phyloP scores from a whole-genome alignment of 2,329 filamentous ascomycete genomes.

The Rhynchosporium secalis region DNA sequence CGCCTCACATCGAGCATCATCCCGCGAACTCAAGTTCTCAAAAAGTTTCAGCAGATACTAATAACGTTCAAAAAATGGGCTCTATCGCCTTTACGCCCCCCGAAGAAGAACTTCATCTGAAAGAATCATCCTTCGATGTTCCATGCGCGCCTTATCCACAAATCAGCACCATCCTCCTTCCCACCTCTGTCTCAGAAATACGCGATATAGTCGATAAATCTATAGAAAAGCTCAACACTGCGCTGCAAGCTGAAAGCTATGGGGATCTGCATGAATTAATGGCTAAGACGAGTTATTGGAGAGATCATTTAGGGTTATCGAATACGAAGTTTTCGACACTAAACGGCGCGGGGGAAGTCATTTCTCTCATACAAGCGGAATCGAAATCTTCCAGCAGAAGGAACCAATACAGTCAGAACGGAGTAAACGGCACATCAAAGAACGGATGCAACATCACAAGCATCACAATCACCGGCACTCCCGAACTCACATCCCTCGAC shows the following conservation, averaged over 20 bases:
- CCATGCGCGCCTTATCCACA: constrained; percentile 8
- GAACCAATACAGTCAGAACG: not conserved
- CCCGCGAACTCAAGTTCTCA: not conserved
- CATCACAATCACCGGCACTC: not conserved
- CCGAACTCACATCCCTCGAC: constrained; percentile 23
- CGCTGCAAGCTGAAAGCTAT: not conserved
- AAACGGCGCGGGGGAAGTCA: not conserved
- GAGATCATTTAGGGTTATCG: constrained; percentile 11
- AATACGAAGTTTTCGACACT: constrained; percentile 6
- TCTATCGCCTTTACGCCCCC: not conserved
- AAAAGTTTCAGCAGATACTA: not conserved
- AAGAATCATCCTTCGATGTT: constrained; percentile 12
- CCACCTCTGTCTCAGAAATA: not conserved
- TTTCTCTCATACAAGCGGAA: not conserved
- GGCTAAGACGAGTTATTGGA: constrained; percentile 8
- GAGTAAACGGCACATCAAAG: not conserved
- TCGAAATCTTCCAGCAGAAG: no score
- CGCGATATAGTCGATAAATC: not conserved
- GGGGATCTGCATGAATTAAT: not conserved
- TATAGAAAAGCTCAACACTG: not conserved
- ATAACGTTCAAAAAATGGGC: not conserved
- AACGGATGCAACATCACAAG: constrained; percentile 2
- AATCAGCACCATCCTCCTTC: not conserved
- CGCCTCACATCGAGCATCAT: no score
- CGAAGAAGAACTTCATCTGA: constrained; percentile 10